These are phyloP conservation scores for Ilyonectria robusta DNA, from an alignment of 2,329 filamentous ascomycete species.

Conservation along the genomic window DNA sequence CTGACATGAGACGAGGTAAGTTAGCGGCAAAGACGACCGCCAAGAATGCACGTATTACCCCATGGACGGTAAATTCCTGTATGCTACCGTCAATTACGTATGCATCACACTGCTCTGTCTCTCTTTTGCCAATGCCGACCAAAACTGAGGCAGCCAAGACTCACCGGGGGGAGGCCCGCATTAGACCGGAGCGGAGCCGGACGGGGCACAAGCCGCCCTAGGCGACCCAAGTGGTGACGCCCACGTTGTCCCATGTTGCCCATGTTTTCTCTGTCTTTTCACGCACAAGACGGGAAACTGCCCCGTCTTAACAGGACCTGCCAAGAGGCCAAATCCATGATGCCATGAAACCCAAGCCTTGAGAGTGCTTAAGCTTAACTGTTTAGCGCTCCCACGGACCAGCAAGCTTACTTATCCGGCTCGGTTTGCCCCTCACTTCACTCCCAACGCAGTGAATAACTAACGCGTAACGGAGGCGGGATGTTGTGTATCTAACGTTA, in stretches of 20 bases:
- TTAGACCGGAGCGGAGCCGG: conserved; percentile 8
- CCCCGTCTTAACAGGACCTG: conserved; percentile 1
- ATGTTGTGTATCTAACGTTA: background rate
- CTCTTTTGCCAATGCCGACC: background rate
- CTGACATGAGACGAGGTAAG: background rate
- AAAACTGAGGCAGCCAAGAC: conserved; percentile 19
- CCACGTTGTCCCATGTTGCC: background rate
- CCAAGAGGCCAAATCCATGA: conserved; percentile 1
- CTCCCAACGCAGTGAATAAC: background rate
- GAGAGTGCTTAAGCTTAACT: conserved; percentile 24
- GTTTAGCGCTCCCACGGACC: conserved; percentile 8
- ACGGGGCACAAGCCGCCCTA: background rate
- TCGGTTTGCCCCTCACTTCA: conserved; percentile 27
- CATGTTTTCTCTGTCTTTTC: conserved; percentile 8
- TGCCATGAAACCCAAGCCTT: conserved; percentile 9
- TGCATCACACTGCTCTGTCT: background rate
- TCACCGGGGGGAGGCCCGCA: conserved; percentile 15
- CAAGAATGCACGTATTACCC: background rate
- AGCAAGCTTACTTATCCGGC: conserved; percentile 1
- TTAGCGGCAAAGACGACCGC: background rate
- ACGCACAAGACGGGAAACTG: background rate
- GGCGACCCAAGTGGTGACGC: background rate
- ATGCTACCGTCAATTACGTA: background rate
- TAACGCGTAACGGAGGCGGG: background rate
- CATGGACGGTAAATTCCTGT: background rate